Evolutionary conservation across 208 protist genomes (phyloP).

Genomic region (Herpetomonas samuelpessoai): DNA sequence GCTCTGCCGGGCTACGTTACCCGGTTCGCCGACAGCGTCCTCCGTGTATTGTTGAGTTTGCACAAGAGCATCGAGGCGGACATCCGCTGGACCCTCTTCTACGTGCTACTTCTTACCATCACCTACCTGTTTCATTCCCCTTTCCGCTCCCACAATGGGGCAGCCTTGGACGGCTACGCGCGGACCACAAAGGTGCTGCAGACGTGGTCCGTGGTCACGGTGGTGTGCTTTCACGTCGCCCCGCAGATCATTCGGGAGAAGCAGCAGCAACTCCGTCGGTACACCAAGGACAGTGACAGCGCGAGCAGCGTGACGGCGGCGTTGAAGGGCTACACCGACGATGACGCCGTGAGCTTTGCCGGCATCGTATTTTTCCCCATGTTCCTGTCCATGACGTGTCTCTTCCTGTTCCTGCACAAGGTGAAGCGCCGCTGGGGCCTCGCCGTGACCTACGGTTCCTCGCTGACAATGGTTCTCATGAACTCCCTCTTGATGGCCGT

Average conservation of each 20-base stretch:
- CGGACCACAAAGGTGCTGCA: slow-evolving; percentile 65
- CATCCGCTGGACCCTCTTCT: slow-evolving; percentile 37
- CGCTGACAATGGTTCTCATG: slow-evolving; percentile 34
- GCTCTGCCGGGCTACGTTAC: not conserved
- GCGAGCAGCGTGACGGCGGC: slow-evolving; percentile 4
- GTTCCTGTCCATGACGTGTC: slow-evolving; percentile 35
- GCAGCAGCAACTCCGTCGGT: slow-evolving; percentile 11
- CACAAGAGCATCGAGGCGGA: slow-evolving; percentile 24
- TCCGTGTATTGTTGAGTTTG: not conserved
- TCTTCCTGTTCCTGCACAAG: slow-evolving; percentile 64
- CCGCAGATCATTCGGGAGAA: slow-evolving; percentile 47
- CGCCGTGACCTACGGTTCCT: slow-evolving; percentile 59
- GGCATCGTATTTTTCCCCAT: slow-evolving; percentile 64
- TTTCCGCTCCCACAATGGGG: slow-evolving; percentile 51
- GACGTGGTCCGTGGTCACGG: slow-evolving; percentile 48
- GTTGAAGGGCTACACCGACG: not conserved
- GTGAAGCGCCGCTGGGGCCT: slow-evolving; percentile 57
- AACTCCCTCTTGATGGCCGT: slow-evolving; percentile 67
- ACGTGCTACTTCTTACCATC: slow-evolving; percentile 36
- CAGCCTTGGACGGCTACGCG: slow-evolving; percentile 51
- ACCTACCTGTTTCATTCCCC: slow-evolving; percentile 80
- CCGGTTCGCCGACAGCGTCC: not conserved
- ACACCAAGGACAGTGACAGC: not conserved
- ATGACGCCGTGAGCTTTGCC: slow-evolving; percentile 6
- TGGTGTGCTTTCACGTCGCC: slow-evolving; percentile 59